These are phyloP conservation scores for Pterocarpus santalinus DNA, from an alignment of 306 rosid genomes.

Conservation along the genomic window DNA sequence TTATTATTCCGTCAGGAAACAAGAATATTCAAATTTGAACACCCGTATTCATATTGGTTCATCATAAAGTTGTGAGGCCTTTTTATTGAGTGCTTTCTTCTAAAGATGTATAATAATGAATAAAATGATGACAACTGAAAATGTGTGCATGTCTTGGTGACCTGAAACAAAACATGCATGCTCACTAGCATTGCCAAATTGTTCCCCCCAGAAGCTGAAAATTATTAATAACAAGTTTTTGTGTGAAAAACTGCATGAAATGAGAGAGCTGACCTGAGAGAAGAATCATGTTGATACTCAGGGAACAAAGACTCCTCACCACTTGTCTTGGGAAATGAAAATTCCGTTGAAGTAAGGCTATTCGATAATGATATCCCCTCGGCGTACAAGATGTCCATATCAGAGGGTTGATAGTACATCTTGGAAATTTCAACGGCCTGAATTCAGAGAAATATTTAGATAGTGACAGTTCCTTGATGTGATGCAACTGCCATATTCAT, in stretches of 20 bases:
- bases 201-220: conserved; percentile 3
- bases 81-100: neutral
- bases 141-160: neutral
- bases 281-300: conserved; percentile 54
- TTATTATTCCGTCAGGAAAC: neutral
- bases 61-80: neutral
- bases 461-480: conserved; percentile 1
- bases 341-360: conserved; percentile 67
- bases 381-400: conserved; percentile 77
- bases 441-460: conserved; percentile 32
- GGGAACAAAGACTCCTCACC: conserved; percentile 52
- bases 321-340: conserved; percentile 57
- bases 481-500: conserved; percentile 37
- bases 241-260: neutral
- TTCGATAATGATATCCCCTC: conserved; percentile 75
- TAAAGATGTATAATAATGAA: neutral
- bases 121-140: neutral
- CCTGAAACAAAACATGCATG: conserved; percentile 1
- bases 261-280: conserved; percentile 56
- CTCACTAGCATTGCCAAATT: neutral
- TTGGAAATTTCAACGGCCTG: conserved; percentile 80
- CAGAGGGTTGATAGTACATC: conserved; percentile 68
- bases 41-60: neutral
- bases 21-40: conserved; percentile 1
- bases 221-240: neutral